A percentile compares a stretch with the other conserved stretches of the same genome.
phyloP scores from a whole-genome alignment of 2,329 filamentous ascomycete species.

The Corinectria fuckeliana region DNA sequence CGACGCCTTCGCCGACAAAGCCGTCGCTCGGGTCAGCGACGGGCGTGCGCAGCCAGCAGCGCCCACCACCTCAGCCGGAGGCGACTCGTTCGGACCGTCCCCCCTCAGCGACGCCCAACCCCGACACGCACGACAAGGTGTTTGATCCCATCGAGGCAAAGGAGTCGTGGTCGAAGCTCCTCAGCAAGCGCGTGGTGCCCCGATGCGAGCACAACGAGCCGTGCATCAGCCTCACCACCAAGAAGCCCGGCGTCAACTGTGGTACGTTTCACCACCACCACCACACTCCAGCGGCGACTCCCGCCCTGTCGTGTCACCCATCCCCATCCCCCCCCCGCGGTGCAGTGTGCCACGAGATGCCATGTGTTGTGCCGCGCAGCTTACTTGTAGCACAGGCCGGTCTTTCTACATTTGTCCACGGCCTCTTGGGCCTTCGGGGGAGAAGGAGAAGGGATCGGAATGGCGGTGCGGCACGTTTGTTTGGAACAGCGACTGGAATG shows the following conservation, averaged over 20 bases:
- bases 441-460: constrained; percentile 82
- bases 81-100: constrained; percentile 1
- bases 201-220: constrained; percentile 88
- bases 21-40: constrained; percentile 11
- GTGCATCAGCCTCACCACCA: constrained; percentile 83
- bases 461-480: constrained; percentile 91
- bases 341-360: neutral
- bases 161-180: constrained; percentile 85
- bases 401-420: constrained; percentile 70
- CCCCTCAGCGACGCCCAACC: constrained; percentile 3
- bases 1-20: constrained; percentile 25
- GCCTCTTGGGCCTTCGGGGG: constrained; percentile 83
- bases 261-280: constrained; percentile 52
- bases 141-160: constrained; percentile 76
- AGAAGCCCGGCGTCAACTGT: constrained; percentile 86
- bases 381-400: constrained; percentile 51
- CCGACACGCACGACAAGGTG: constrained; percentile 47
- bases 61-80: neutral
- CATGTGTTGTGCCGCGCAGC: constrained; percentile 3
- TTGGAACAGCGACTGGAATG: constrained; percentile 67
- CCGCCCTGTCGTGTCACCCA: too few species aligned
- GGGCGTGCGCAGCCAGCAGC: neutral
- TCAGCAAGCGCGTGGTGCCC: constrained; percentile 76
- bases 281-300: too few species aligned
- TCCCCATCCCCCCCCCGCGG: too few species aligned